Base-by-base conservation (phyloP, 495 filamentous ascomycete genomes). In the Penicillium coffeae region DNA sequence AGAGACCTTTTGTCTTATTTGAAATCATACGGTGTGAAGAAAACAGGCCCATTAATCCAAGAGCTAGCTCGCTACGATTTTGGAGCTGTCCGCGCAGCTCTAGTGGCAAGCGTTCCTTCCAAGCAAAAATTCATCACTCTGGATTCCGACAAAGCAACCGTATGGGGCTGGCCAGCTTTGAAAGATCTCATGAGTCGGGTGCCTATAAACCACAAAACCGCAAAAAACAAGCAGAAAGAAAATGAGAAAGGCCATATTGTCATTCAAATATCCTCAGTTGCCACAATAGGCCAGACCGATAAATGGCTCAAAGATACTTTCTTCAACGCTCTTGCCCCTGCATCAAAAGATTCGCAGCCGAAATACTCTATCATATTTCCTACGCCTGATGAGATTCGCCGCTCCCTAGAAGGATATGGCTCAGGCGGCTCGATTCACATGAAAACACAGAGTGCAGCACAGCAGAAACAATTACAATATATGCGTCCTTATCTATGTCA, bases 341-440 rank as follows among this genome's bases (percentile, higher is more conserved):
- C 20, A 47, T 22, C 22, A 12, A 45, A 43, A 48, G 58, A 54
- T 5, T 25, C 41, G 9, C 45, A 59, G 39, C 62, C 71, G 6
- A 78, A 68, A 21, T 74, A 77, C 54, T 78, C 73, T 4, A 75
- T 96, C 38, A 75, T 96, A 13, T 95, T 92, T 56, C 90, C 90
- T 0, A 94, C 90, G 0, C 64, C 83, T 0, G 74, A 84, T 30
- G 88, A 93, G 54, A 88, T 95, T 51, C 81, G 88, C n/a, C 69
- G 74, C 38, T 90, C 84, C 3, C 54, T 96, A 9, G 85, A 90
- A 56, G 90, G 90, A 3, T 95, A 95, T 56, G 60, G 35, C 3
- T 87, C 87, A 1, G 91, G 91, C 5, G 76, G 72, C 2, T 90
- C 88, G 0, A 93, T 96, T 47, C 91, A 95, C 52, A 87, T 82